Evolutionary conservation across 768 basidiomycete genomes (phyloP), one percentile per base, ranked within the genome.

Genomic region (Phanerodontia chrysosporium): DNA sequence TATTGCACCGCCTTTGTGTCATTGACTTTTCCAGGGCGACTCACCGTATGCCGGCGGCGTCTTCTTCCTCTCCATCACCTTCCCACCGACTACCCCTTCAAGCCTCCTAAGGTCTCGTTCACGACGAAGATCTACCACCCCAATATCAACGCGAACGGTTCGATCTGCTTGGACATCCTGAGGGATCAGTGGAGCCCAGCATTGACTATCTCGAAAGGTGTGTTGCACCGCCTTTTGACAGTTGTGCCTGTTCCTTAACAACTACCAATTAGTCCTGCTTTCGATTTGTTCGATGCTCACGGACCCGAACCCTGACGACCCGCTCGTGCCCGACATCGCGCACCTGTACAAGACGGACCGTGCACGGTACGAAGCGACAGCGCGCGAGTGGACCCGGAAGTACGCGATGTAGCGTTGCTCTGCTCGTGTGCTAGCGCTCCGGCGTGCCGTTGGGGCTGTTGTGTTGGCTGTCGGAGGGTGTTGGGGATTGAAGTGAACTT

Each of bases 111-210:
- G 84, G 94, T 99, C 78, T 89, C 89, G 80, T 99, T 99, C 76
- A 96, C 94, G 66, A 98, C 97, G 71, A 98, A 97, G 90, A 98
- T 98, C 68, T 98, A 98, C 75, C 96, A 98, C 76, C 96, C 96
- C 35, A 98, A 98, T 82, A 98, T 99, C 94, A 99, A 99, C 73
- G 92, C 96, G 67, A 99, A 99, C 70, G 97, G 97, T 44, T 95
- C 93, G 64, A 98, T 99, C 75, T 99, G 96, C 75, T 78, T 99
- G 67, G 97, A 99, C 75, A 99, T 99, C 71, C 79, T 99, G 72
- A 83, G 95, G 75, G 97, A 99, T 75, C 97, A 98, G 73, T 99
- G 97, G 97, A 95, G 92, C 62, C 97, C 97, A 51, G 97, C 97
- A 46, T 78, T 98, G 79, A 99, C 97, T 57, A 96, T 99, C 68